Evolutionary conservation across 441 rosid genomes (phyloP).

Genomic region (Populus trichocarpa): DNA sequence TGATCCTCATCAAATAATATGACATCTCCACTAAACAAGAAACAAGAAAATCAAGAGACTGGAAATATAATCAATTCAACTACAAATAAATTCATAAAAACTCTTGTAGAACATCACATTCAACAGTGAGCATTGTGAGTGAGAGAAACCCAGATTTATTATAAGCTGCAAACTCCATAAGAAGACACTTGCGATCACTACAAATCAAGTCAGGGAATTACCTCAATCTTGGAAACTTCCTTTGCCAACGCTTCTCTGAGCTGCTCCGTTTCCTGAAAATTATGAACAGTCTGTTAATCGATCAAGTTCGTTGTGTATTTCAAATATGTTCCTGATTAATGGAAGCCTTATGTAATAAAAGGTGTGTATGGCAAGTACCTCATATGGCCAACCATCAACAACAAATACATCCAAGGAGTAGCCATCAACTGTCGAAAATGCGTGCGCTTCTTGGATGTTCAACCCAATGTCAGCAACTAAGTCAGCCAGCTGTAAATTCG

Average conservation of each 20-base stretch:
- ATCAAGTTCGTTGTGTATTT: neutral
- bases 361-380: slow-evolving; percentile 39
- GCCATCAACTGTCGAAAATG: slow-evolving; percentile 85
- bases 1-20: neutral
- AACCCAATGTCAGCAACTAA: slow-evolving; percentile 84
- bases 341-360: neutral
- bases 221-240: slow-evolving; percentile 62
- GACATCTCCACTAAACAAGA: neutral
- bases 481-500: slow-evolving; percentile 62
- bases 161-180: neutral
- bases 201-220: slow-evolving; percentile 38
- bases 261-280: slow-evolving; percentile 67
- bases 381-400: slow-evolving; percentile 94
- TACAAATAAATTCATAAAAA: neutral
- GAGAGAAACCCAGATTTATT: neutral
- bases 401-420: slow-evolving; percentile 25
- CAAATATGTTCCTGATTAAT: slow-evolving; percentile 9
- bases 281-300: slow-evolving; percentile 19
- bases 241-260: slow-evolving; percentile 64
- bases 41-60: neutral
- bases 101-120: neutral
- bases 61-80: no score
- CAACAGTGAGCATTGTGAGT: neutral
- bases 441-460: slow-evolving; percentile 95
- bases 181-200: neutral